Percentiles rank a stretch among this genome's conserved stretches.
These are phyloP conservation scores for Eucalyptus pauciflora DNA, from an alignment of 345 rosid genomes.

Conservation along the genomic window DNA sequence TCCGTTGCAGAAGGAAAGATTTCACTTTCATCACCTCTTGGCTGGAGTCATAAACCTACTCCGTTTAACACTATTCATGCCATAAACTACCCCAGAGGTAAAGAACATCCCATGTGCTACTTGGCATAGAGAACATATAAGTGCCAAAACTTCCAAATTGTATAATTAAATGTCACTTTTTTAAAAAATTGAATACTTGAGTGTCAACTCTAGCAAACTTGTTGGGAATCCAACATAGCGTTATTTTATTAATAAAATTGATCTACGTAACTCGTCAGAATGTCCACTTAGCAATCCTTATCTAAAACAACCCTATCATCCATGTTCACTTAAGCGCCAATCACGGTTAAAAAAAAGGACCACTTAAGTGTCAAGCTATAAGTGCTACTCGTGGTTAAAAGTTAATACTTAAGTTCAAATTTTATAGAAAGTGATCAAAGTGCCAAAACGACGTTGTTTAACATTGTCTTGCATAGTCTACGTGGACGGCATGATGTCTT, in stretches of 20 bases:
- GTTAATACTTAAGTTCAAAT: too few relatives aligned
- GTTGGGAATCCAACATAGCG: fast-evolving
- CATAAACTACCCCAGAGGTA: neutral
- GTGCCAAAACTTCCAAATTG: fast-evolving
- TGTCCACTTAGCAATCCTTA: too few relatives aligned
- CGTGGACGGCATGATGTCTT: fast-evolving
- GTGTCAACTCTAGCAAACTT: fast-evolving
- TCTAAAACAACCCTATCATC: fast-evolving
- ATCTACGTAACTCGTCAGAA: fast-evolving
- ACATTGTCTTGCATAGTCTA: too few relatives aligned
- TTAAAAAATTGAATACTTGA: too few relatives aligned
- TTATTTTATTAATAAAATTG: too few relatives aligned
- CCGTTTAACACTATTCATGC: neutral
- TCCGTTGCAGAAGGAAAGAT: neutral
- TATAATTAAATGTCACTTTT: too few relatives aligned
- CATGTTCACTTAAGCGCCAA: fast-evolving
- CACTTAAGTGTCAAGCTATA: too few relatives aligned
- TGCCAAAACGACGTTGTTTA: fast-evolving
- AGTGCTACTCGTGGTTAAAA: too few relatives aligned
- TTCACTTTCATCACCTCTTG: neutral
- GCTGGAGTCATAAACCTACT: neutral
- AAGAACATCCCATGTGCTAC: too few relatives aligned
- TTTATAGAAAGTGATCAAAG: too few relatives aligned
- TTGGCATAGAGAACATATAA: fast-evolving
- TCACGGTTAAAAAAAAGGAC: fast-evolving